Conservation (phyloP, 352 stramenopile genomes). For the Globisporangium echinulatum region DNA sequence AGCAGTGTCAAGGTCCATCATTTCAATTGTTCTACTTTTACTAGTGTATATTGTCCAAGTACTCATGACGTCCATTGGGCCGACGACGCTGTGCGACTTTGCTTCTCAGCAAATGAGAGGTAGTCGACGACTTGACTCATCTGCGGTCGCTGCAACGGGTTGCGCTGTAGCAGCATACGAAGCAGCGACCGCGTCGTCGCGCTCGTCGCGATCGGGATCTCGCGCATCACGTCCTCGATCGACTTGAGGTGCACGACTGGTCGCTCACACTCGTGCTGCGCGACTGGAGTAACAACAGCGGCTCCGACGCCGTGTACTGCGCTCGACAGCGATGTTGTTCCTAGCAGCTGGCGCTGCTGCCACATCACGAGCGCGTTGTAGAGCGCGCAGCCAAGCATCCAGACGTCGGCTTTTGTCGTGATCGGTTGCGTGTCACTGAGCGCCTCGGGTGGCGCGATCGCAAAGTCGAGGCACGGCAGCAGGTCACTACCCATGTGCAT, state of each 20-base stretch:
- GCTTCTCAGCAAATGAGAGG: slow-evolving; percentile 29
- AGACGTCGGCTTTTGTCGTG: slow-evolving; percentile 44
- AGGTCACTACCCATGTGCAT: slow-evolving; percentile 23
- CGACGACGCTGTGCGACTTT: background rate
- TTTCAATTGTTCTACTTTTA: too few relatives aligned
- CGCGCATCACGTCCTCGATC: slow-evolving; percentile 33
- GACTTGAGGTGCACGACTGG: slow-evolving; percentile 35
- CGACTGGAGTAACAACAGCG: background rate
- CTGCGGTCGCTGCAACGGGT: slow-evolving; percentile 38
- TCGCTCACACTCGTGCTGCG: background rate
- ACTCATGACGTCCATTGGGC: too few relatives aligned
- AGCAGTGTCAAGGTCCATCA: too few relatives aligned
- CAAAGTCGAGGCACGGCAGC: slow-evolving; percentile 29
- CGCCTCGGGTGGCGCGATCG: slow-evolving; percentile 37
- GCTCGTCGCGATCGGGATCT: slow-evolving; percentile 42
- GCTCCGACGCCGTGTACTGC: background rate
- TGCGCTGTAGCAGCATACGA: slow-evolving; percentile 58
- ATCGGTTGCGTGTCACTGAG: slow-evolving; percentile 18
- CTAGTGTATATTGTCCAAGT: too few relatives aligned
- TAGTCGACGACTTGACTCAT: slow-evolving; percentile 62
- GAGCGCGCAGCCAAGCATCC: slow-evolving; percentile 59
- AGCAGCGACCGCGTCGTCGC: slow-evolving; percentile 39
- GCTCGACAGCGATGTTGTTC: too few relatives aligned
- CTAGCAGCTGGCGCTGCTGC: slow-evolving; percentile 31
- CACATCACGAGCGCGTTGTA: slow-evolving; percentile 52